Evolutionary conservation across 2,329 filamentous ascomycete species (phyloP).

Genomic region (Trichoderma sp.): DNA sequence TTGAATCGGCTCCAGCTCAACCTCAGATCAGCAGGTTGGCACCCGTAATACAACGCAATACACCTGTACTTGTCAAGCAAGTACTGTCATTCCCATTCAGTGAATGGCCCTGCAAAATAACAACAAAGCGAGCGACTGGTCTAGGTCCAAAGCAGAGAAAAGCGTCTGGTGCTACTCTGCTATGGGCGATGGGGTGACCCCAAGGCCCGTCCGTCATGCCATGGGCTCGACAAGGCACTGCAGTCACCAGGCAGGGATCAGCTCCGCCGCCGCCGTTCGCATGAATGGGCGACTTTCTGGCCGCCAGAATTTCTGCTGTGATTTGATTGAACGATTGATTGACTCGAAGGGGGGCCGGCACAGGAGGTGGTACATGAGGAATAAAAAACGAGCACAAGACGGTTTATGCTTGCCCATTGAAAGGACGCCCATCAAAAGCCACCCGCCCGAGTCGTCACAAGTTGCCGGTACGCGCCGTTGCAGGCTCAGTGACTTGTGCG

Average conservation of each 20-base stretch:
- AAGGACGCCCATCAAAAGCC: neutral
- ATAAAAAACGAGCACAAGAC: neutral
- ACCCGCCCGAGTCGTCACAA: neutral
- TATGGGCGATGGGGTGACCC: conserved; percentile 5
- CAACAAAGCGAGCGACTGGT: neutral
- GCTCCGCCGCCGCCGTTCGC: conserved; percentile 21
- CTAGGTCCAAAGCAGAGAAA: neutral
- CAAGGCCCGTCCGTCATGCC: conserved; percentile 14
- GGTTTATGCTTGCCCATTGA: neutral
- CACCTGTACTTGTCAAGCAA: neutral
- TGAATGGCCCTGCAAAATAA: neutral
- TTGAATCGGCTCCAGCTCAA: neutral
- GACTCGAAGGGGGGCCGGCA: neutral
- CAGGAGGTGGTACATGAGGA: neutral
- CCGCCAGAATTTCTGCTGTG: neutral
- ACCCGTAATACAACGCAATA: neutral
- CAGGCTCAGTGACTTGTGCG: neutral
- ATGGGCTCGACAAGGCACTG: conserved; percentile 7
- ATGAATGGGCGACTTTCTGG: conserved; percentile 14
- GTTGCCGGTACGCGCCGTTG: neutral
- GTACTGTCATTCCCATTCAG: neutral
- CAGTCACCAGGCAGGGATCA: conserved; percentile 9
- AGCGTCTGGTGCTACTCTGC: neutral
- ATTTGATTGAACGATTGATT: neutral
- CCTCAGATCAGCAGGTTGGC: neutral